Percentiles rank a stretch among this genome's conserved stretches.
Conservation (phyloP, 2,329 filamentous ascomycete species). For the Thelonectria olida region DNA sequence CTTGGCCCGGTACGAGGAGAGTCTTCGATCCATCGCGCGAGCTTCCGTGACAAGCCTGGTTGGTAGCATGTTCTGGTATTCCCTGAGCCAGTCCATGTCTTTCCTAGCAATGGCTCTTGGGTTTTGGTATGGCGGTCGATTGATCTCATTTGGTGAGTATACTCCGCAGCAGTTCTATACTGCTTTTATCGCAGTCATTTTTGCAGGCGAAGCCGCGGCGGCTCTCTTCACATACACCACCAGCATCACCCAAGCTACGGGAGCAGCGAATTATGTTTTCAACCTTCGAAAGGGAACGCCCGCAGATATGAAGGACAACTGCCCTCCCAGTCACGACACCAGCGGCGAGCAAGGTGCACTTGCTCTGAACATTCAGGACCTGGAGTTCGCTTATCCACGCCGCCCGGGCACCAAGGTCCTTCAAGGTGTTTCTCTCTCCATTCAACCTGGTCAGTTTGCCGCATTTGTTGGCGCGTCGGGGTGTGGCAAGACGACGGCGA, state of each 20-base stretch:
- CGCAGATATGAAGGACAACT: neutral
- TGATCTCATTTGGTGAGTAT: constrained; percentile 11
- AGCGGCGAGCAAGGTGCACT: neutral
- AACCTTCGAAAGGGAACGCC: neutral
- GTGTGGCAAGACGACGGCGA: constrained; percentile 68
- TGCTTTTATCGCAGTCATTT: constrained; percentile 4
- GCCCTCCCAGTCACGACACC: neutral
- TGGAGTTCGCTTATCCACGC: constrained; percentile 39
- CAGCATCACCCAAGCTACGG: neutral
- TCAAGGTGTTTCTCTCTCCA: neutral
- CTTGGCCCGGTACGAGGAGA: neutral
- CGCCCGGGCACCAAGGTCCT: constrained; percentile 7
- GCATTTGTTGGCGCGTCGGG: constrained; percentile 67
- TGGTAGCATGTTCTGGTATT: neutral
- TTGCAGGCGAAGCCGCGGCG: constrained; percentile 3
- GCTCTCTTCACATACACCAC: neutral
- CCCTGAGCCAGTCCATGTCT: constrained; percentile 5
- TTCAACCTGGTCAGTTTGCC: constrained; percentile 52
- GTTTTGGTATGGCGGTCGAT: constrained; percentile 11
- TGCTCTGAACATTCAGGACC: constrained; percentile 43
- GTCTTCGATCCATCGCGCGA: neutral
- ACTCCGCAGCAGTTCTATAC: constrained; percentile 10
- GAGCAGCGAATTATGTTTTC: neutral
- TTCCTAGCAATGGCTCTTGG: constrained; percentile 6
- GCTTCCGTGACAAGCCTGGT: neutral